phyloP scores from a whole-genome alignment of 1,284 basidiomycete genomes.

The Caloboletus inedulis region DNA sequence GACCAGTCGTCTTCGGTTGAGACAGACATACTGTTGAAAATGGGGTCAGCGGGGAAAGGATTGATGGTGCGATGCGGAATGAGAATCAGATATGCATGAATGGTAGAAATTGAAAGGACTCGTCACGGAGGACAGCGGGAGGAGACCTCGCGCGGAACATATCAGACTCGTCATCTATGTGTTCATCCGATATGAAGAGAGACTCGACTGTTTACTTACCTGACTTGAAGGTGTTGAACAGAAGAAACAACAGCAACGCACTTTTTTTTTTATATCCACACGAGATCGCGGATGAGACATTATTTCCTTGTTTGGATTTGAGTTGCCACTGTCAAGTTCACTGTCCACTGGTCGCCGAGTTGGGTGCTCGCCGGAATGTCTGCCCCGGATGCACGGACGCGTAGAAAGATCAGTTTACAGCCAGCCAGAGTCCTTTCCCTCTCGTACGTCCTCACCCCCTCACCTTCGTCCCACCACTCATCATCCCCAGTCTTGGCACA shows the following conservation, averaged over 20 bases:
- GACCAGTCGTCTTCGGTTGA: slow-evolving; percentile 63
- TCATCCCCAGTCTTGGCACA: slow-evolving; percentile 41
- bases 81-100: slow-evolving; percentile 84
- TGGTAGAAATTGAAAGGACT: slow-evolving; percentile 65
- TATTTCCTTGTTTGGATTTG: slow-evolving; percentile 17
- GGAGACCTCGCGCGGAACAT: slow-evolving; percentile 56
- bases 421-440: slow-evolving; percentile 49
- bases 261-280: slow-evolving; percentile 15
- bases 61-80: slow-evolving; percentile 15
- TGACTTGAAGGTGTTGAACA: slow-evolving; percentile 12
- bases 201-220: slow-evolving; percentile 27
- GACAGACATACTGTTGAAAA: slow-evolving; percentile 35
- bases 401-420: slow-evolving; percentile 62
- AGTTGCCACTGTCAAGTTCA: neutral
- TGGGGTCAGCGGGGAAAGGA: slow-evolving; percentile 20
- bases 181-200: slow-evolving; percentile 53
- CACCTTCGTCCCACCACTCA: neutral
- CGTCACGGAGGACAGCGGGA: slow-evolving; percentile 56
- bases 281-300: slow-evolving; percentile 18
- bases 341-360: neutral
- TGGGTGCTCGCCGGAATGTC: slow-evolving; percentile 43
- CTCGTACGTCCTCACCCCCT: slow-evolving; percentile 44
- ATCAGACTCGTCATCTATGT: slow-evolving; percentile 90
- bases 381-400: slow-evolving; percentile 63
- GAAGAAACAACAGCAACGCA: neutral